phyloP scores from a whole-genome alignment of 225 moss, liverwort and hornwort species.

The Climacium dendroides region DNA sequence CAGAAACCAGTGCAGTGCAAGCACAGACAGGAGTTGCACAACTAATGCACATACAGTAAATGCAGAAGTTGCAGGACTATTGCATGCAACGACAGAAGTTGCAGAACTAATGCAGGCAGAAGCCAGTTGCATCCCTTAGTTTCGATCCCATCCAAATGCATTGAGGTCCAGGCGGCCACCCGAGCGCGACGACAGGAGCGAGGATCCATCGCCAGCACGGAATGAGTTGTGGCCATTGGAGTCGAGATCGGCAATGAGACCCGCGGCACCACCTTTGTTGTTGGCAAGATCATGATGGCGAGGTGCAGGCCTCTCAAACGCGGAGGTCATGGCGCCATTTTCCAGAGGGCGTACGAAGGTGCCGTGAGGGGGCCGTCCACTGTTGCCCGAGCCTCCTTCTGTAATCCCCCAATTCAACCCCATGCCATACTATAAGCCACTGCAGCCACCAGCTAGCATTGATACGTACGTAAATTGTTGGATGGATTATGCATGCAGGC shows the following conservation, averaged over 20 bases:
- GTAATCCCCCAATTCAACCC: constrained; percentile 3
- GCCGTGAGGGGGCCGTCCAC: neutral
- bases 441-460: neutral
- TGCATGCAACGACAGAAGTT: no score
- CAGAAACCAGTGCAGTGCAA: neutral
- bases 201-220: neutral
- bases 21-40: neutral
- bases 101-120: neutral
- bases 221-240: neutral
- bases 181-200: neutral
- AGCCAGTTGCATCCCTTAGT: neutral
- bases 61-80: neutral
- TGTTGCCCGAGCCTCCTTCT: constrained; percentile 27
- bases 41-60: neutral
- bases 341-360: neutral
- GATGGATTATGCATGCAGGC: neutral
- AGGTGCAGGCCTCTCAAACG: constrained; percentile 37
- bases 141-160: constrained; percentile 37
- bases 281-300: neutral
- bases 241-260: neutral
- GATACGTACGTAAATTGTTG: neutral
- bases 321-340: constrained; percentile 4
- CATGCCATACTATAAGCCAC: constrained; percentile 11
- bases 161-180: constrained; percentile 31
- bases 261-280: neutral